These are phyloP conservation scores for Nasturtium officinale DNA, from an alignment of 345 rosid species.

Conservation along the genomic window DNA sequence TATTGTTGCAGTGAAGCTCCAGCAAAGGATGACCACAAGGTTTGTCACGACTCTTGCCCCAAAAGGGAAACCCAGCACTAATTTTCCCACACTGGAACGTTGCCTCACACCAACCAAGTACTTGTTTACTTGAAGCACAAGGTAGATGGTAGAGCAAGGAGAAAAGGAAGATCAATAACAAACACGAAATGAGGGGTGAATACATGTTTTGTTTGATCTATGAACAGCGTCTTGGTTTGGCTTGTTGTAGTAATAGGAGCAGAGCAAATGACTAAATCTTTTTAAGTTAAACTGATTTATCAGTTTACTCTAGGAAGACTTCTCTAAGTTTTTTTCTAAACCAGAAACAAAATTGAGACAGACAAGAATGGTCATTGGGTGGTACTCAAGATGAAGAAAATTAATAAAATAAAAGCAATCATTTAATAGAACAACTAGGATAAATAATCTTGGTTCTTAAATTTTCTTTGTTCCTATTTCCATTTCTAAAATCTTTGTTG, in stretches of 20 bases:
- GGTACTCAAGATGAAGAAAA: too few species aligned
- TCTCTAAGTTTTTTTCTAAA: too few species aligned
- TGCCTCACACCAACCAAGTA: neutral
- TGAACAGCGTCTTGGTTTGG: neutral
- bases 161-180: neutral
- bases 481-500: neutral
- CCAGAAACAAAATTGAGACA: too few species aligned
- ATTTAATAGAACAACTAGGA: neutral
- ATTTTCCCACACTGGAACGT: constrained; percentile 42
- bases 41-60: neutral
- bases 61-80: constrained; percentile 45
- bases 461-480: neutral
- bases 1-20: constrained; percentile 39
- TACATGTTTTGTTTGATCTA: neutral
- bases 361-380: too few species aligned
- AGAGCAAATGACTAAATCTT: neutral
- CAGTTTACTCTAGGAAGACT: too few species aligned
- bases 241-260: neutral
- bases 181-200: neutral
- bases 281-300: too few species aligned
- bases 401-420: neutral
- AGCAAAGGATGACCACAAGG: constrained; percentile 43
- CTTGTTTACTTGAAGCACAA: constrained; percentile 6
- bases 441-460: neutral
- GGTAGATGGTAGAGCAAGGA: neutral